These are phyloP conservation scores for Larix sibirica DNA, from an alignment of 83 land plant genomes.

Conservation along the genomic window DNA sequence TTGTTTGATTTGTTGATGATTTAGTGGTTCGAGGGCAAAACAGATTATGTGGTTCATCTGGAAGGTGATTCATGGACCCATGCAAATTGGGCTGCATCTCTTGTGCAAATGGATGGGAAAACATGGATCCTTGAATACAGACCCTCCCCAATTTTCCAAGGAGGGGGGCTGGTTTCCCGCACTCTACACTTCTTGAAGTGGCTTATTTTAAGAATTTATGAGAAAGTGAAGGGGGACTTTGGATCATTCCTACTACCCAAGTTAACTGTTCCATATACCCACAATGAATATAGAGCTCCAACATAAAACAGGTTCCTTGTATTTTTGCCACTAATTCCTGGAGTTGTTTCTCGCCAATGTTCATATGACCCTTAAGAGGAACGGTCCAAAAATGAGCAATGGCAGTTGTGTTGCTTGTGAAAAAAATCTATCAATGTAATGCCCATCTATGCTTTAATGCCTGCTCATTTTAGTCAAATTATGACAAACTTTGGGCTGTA, in stretches of 20 bases:
- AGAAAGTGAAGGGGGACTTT: neutral
- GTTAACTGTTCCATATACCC: neutral
- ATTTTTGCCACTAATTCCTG: no score
- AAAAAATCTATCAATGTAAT: no score
- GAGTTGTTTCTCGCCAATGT: no score
- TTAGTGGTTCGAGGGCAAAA: slow-evolving; percentile 45
- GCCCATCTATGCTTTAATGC: no score
- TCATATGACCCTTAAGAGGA: no score
- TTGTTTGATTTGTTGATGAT: slow-evolving; percentile 3
- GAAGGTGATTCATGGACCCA: slow-evolving; percentile 39
- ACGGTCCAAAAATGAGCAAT: no score
- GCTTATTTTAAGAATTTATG: neutral
- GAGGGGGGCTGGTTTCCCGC: neutral
- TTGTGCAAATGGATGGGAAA: slow-evolving; percentile 39
- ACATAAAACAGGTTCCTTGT: no score
- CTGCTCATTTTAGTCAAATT: no score
- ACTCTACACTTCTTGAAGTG: neutral
- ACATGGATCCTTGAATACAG: slow-evolving; percentile 54
- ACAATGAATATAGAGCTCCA: no score
- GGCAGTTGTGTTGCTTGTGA: no score
- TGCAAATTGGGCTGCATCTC: slow-evolving; percentile 34
- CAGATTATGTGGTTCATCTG: slow-evolving; percentile 11
- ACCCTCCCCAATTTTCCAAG: neutral
- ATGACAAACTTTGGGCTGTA: no score
- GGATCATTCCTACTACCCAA: slow-evolving; percentile 11